These are phyloP conservation scores for Aspergillus campestris DNA, from an alignment of 495 filamentous ascomycete genomes.

Conservation along the genomic window DNA sequence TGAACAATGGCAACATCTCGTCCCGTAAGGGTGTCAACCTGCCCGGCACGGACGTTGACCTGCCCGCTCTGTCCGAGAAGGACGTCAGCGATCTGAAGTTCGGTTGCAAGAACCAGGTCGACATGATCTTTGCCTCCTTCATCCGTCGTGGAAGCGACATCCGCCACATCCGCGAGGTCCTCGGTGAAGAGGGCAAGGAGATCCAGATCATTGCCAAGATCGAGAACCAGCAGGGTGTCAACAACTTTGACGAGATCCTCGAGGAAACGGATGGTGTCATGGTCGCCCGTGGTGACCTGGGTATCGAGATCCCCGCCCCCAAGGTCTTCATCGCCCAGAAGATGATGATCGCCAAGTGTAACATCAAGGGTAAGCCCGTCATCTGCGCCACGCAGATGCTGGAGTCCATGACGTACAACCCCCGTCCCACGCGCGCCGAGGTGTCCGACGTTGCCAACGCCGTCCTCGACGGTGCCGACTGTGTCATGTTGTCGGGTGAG, in stretches of 20 bases:
- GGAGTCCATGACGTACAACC: constrained; percentile 99
- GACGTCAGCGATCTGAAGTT: constrained; percentile 88
- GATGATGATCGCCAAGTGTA: constrained; percentile 99
- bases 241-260: constrained; percentile 98
- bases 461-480: constrained; percentile 94
- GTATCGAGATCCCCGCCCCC: constrained; percentile 95
- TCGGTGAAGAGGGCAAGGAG: constrained; percentile 86
- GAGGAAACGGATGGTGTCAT: constrained; percentile 97
- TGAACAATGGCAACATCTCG: constrained; percentile 97
- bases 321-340: constrained; percentile 99
- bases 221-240: constrained; percentile 96
- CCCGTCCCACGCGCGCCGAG: constrained; percentile 92
- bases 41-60: constrained; percentile 95
- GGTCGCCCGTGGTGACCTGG: constrained; percentile 97
- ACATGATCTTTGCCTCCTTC: constrained; percentile 99
- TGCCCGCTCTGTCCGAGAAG: constrained; percentile 97
- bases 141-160: constrained; percentile 92
- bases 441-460: constrained; percentile 98
- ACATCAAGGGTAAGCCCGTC: constrained; percentile 96
- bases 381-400: constrained; percentile 93
- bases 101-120: constrained; percentile 94
- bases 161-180: constrained; percentile 78
- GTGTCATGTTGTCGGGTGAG: constrained; percentile 98
- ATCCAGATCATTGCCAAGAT: constrained; percentile 99
- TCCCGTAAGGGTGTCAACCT: constrained; percentile 98